Conservation (phyloP, 169 alveolate species). For the Plasmodium falciparum region DNA sequence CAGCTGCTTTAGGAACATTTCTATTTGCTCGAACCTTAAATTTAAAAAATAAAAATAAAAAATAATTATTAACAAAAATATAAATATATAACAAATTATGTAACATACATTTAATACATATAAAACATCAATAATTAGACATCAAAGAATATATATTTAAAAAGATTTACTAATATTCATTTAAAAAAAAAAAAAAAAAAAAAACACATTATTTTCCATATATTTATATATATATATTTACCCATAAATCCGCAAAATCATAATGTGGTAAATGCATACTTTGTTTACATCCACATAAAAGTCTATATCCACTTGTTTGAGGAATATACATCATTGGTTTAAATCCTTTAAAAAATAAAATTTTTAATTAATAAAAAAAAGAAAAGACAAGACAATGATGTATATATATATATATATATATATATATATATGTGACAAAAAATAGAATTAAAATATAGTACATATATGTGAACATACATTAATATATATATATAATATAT, state of each 20-base stretch:
- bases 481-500: not conserved
- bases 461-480: no score
- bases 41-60: not conserved
- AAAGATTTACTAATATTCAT: no score
- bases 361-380: not conserved
- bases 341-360: slow-evolving; percentile 76
- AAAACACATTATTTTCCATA: not conserved
- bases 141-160: no score
- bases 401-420: not conserved
- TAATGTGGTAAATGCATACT: slow-evolving; percentile 83
- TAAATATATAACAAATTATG: no score
- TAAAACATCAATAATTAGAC: no score
- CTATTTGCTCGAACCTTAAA: slow-evolving; percentile 80
- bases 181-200: slow-evolving; percentile 1
- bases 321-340: slow-evolving; percentile 89
- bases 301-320: slow-evolving; percentile 82
- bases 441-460: no score
- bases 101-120: no score
- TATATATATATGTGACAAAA: not conserved
- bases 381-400: not conserved
- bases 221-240: slow-evolving; percentile 51
- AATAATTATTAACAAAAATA: no score
- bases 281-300: slow-evolving; percentile 87
- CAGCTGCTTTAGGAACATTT: slow-evolving; percentile 86
- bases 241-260: slow-evolving; percentile 88